phyloP scores from a whole-genome alignment of 306 rosid species.

The Malus asiatica region DNA sequence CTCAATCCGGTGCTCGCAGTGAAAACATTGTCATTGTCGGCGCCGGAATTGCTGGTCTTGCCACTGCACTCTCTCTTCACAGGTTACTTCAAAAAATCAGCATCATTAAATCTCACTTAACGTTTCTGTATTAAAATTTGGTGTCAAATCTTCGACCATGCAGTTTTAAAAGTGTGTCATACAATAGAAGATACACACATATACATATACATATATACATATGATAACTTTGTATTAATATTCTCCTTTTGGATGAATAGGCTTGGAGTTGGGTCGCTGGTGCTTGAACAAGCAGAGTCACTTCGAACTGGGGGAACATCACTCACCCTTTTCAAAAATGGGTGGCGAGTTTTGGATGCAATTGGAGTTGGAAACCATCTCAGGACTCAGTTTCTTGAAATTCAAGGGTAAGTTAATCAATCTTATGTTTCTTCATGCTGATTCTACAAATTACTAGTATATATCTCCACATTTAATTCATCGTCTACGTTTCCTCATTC shows the following conservation, averaged over 20 bases:
- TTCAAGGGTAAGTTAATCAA: constrained; percentile 52
- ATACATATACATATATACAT: no score
- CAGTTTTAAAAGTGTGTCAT: no score
- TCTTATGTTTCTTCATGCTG: neutral
- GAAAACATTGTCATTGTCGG: constrained; percentile 66
- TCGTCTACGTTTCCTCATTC: no score
- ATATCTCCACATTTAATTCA: no score
- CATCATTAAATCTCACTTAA: neutral
- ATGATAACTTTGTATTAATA: neutral
- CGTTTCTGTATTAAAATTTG: neutral
- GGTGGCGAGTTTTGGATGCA: constrained; percentile 85
- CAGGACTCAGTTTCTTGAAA: constrained; percentile 63
- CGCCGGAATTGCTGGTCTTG: constrained; percentile 71
- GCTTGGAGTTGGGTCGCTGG: constrained; percentile 66
- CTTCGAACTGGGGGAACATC: constrained; percentile 76
- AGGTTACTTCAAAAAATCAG: constrained; percentile 13
- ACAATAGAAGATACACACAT: no score
- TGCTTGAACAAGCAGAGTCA: constrained; percentile 56
- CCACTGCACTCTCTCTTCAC: constrained; percentile 74
- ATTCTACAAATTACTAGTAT: neutral
- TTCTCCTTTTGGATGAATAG: constrained; percentile 11
- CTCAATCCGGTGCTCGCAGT: constrained; percentile 34
- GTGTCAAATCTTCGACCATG: no score
- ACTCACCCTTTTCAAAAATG: constrained; percentile 81
- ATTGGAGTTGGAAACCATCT: constrained; percentile 75